Base-by-base conservation (phyloP, 441 rosid species). In the Lepidium campestre region DNA sequence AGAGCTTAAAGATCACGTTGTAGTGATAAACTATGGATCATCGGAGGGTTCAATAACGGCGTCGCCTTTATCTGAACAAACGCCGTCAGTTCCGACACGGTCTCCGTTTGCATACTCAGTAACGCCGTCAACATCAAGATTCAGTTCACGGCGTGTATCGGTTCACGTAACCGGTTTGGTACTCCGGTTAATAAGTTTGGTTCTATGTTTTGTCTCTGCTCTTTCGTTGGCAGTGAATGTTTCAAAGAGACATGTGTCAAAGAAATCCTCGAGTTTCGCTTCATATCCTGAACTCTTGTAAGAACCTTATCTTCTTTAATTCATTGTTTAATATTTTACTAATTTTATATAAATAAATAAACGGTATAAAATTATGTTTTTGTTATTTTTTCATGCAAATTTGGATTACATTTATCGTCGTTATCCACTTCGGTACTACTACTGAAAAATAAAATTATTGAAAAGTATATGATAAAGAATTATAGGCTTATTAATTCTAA, bases 151-250 rank as follows among this genome's bases (percentile, higher is more conserved):
- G 63, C 62, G 67, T 59, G 12, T 78, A 9, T 71, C 82, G 20
- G 36, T 80, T 44, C 77, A 76, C 53, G 42, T 62, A 14, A 23
- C 40, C 10, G 48, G 25, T 61, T 81, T 89, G 42, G 48, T 74
- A 62, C 86, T 91, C 53, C 82, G 91, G 46, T 81, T 79, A 71
- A 27, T 75, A 50, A 74, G 78, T 1, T 76, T 87, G 50, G 46
- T 87, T 25, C 75, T 87, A 63, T 83, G 87, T 49, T 83, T 87
- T 27, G 63, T 73, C 45, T 85, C 98, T 34, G 91, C 93, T 37
- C 72, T 85, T 11, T 74, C 85, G 2, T 81, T 87, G 57, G 81
- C 87, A 23, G 70, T 71, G 59, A 71, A 62, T 58, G 71, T 72
- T 65, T 67, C 81, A 57, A 77, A 69, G 63, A 75, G 47, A 19